Base-by-base conservation (phyloP, 768 basidiomycete genomes). In the Psilocybe tampanensis region DNA sequence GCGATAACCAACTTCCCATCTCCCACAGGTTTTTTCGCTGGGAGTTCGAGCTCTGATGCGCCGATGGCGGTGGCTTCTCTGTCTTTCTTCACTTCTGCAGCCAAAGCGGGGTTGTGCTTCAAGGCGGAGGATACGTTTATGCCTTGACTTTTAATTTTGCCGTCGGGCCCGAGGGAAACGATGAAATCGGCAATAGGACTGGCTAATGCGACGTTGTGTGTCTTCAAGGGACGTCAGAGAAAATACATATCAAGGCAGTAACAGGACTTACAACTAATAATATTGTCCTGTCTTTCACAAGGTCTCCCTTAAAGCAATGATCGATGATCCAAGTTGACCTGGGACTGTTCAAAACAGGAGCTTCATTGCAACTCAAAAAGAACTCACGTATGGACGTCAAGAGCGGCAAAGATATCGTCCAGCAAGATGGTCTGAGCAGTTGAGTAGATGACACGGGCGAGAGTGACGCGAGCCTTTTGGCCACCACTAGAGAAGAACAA, bases 321-420 rank as follows among this genome's bases (percentile, higher is more conserved):
- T 83, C 76, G 64, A 86, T 87, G 42, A 97, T 82, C 72, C 92
- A 90, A 56, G 88, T 83, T 0, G 93, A 89, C 0, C 92, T 94
- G n/a, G 8, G n/a, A 0, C 90, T n/a, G 22, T 21, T 92, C 62
- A 89, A 11, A n/a, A 24, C 15, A 42, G 39, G 54, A n/a, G n/a
- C n/a, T 57, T 5, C 58, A 24, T 8, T 47, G 4, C 11, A 48
- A 21, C 6, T 11, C 11, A 18, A 29, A 55, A 32, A 23, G 13
- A 12, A 32, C 72, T 52, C 56, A 72, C 71, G 63, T 66, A 47
- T 64, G 63, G 5, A 61, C 65, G 56, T 88, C 86, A 15, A 88
- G 69, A 6, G 86, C 86, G 12, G 84, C 85, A 23, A 88, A 71
- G 15, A 90, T 83, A 65, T 92, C 90, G 63, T 92, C 91, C 45